Evolutionary conservation across 1,284 basidiomycete species (phyloP).

Genomic region (Paramarasmius palmivorus): DNA sequence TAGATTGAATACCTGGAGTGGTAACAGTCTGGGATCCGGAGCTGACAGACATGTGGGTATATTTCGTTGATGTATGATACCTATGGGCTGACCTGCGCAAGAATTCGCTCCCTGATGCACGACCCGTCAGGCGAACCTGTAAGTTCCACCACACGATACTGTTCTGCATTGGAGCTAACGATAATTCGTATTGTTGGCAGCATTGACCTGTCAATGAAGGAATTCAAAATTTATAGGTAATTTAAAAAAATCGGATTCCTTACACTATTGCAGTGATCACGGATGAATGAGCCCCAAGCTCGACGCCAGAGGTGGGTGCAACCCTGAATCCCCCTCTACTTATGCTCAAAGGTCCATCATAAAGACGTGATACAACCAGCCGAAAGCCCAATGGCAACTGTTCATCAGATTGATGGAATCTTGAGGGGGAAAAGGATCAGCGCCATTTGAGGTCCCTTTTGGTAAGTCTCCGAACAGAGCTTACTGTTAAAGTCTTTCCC

Average conservation of each 20-base stretch:
- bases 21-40: conserved; percentile 75
- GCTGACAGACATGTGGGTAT: conserved; percentile 34
- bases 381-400: neutral
- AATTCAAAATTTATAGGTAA: neutral
- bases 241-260: neutral
- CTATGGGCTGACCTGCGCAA: conserved; percentile 35
- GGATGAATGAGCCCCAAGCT: neutral
- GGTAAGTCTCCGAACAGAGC: conserved; percentile 1
- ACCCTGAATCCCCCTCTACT: neutral
- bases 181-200: conserved; percentile 33
- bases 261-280: neutral
- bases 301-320: neutral
- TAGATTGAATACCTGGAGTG: conserved; percentile 66
- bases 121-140: conserved; percentile 42
- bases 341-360: conserved; percentile 5
- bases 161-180: conserved; percentile 44
- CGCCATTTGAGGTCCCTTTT: neutral
- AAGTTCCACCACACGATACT: conserved; percentile 45
- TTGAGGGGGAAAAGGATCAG: conserved; percentile 1
- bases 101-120: conserved; percentile 43
- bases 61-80: neutral
- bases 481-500: neutral
- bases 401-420: conserved; percentile 5
- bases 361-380: neutral
- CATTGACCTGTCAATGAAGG: conserved; percentile 1